phyloP scores from a whole-genome alignment of 352 stramenopile genomes.

The Globisporangium megalacanthum region DNA sequence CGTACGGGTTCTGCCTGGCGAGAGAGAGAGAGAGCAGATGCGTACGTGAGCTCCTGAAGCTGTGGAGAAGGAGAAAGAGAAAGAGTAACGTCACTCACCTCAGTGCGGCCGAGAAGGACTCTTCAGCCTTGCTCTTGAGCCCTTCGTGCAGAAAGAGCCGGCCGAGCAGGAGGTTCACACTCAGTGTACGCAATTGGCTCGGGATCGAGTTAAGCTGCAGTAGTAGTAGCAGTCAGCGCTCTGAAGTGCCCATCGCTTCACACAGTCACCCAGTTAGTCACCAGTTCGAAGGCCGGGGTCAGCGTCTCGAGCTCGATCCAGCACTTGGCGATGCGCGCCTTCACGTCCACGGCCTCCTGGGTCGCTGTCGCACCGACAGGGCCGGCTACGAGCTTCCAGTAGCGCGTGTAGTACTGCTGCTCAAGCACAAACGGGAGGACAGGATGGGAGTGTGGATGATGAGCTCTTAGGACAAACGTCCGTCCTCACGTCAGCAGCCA shows the following conservation, averaged over 20 bases:
- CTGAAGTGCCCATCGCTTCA: background rate
- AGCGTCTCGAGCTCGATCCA: conserved; percentile 50
- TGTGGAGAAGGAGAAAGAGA: background rate
- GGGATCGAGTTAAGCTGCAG: conserved; percentile 50
- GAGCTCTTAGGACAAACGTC: no score
- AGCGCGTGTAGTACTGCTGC: conserved; percentile 48
- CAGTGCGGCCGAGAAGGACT: conserved; percentile 47
- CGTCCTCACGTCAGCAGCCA: no score
- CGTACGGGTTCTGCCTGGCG: conserved; percentile 60
- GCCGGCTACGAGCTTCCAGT: conserved; percentile 32
- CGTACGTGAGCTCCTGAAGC: no score
- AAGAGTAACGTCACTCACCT: conserved; percentile 10
- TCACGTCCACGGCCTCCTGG: conserved; percentile 20
- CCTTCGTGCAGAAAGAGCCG: conserved; percentile 60
- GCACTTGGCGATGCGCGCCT: conserved; percentile 66
- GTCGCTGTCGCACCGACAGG: conserved; percentile 7
- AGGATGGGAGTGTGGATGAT: conserved; percentile 9
- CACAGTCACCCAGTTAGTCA: conserved; percentile 12
- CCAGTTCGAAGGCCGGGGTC: conserved; percentile 60
- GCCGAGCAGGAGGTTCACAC: conserved; percentile 61
- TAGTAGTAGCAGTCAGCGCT: background rate
- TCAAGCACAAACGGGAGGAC: background rate
- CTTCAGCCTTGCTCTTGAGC: conserved; percentile 56
- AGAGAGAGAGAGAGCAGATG: background rate
- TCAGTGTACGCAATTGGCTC: conserved; percentile 28